Conservation (phyloP, 1,284 basidiomycete genomes). For the Amanita bisporigera region DNA sequence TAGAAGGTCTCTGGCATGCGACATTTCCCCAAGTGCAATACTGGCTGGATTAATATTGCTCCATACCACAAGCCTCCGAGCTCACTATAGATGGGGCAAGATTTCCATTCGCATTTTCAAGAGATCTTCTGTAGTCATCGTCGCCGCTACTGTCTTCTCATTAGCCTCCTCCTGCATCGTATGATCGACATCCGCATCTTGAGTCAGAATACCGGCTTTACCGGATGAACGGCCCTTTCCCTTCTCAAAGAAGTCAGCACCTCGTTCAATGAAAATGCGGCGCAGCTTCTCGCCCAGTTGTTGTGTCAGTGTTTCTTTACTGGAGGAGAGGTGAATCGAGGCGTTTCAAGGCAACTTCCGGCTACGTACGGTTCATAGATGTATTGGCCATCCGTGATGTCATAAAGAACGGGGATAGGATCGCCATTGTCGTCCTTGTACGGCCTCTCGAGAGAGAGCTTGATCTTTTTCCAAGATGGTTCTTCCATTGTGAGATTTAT, state of each 20-base stretch:
- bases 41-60: conserved; percentile 46
- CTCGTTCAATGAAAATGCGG: conserved; percentile 73
- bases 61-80: conserved; percentile 10
- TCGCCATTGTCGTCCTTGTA: conserved; percentile 77
- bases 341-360: conserved; percentile 16
- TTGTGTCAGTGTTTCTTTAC: conserved; percentile 58
- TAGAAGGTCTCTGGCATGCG: conserved; percentile 71
- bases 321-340: conserved; percentile 38
- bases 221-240: conserved; percentile 39
- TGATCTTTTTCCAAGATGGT: conserved; percentile 61
- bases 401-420: conserved; percentile 63
- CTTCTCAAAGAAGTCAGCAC: conserved; percentile 74
- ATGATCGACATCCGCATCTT: conserved; percentile 31
- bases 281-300: conserved; percentile 65
- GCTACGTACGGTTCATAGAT: conserved; percentile 68
- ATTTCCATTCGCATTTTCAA: conserved; percentile 74
- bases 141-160: conserved; percentile 42
- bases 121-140: conserved; percentile 77
- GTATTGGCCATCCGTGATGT: conserved; percentile 73
- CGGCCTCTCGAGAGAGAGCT: conserved; percentile 72
- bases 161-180: conserved; percentile 8
- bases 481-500: conserved; percentile 36
- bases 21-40: conserved; percentile 77
- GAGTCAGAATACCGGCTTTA: conserved; percentile 19
- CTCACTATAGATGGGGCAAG: conserved; percentile 71